Percentiles rank a stretch among this genome's conserved stretches.
Conservation (phyloP, 768 basidiomycete genomes). For the Rhodotorula diobovata region DNA sequence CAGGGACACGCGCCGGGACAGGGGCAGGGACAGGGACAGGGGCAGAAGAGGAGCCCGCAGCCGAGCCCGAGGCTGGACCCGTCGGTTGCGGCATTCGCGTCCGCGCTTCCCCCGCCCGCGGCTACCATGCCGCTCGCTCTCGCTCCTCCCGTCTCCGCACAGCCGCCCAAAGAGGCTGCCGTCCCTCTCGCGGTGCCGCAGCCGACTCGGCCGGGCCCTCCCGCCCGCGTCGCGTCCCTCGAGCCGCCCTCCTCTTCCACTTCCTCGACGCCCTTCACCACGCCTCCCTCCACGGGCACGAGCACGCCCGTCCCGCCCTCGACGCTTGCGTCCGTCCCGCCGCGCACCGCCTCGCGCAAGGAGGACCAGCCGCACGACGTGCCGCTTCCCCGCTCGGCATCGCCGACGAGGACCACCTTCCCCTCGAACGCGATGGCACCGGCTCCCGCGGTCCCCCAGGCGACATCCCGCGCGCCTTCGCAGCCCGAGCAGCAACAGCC, state of each 20-base stretch:
- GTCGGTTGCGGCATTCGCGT: background rate
- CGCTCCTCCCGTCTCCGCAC: too few species aligned
- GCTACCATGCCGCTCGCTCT: too few species aligned
- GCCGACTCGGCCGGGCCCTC: background rate
- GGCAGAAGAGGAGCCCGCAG: background rate
- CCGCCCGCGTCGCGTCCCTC: background rate
- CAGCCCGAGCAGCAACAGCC: too few species aligned
- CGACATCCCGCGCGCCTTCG: too few species aligned
- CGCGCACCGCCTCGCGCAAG: background rate
- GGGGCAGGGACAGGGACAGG: background rate
- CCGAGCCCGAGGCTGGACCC: background rate
- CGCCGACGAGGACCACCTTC: background rate
- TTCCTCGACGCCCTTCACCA: background rate
- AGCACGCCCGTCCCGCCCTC: background rate
- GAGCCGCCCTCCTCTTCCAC: background rate
- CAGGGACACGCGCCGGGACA: too few species aligned
- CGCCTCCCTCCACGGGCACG: background rate
- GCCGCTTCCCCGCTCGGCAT: background rate
- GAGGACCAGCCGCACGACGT: background rate
- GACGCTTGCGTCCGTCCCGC: background rate
- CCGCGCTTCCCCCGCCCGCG: too few species aligned
- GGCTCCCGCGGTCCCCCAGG: background rate
- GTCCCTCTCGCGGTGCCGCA: background rate
- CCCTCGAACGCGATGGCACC: background rate
- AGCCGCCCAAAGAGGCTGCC: background rate